Evolutionary conservation across 2,329 filamentous ascomycete species (phyloP).

Genomic region (Fusarium verrucosum): DNA sequence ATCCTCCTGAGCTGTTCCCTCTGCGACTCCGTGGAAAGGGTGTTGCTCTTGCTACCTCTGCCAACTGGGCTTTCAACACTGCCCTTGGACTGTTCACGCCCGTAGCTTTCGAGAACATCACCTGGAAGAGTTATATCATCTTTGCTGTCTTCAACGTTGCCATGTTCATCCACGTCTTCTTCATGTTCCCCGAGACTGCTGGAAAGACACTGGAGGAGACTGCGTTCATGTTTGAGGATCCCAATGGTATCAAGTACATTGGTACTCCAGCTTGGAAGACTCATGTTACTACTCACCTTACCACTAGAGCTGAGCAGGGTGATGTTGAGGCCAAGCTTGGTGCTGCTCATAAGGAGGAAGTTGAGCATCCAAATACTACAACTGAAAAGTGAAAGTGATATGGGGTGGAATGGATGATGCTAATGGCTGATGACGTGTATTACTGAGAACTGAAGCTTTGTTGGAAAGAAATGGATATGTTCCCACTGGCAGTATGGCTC

Average conservation of each 20-base stretch:
- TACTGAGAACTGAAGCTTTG: background rate
- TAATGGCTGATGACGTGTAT: background rate
- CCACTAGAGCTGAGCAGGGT: constrained; percentile 26
- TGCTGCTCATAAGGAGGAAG: constrained; percentile 4
- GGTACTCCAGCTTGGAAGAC: constrained; percentile 41
- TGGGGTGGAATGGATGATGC: background rate
- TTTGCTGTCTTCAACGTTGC: constrained; percentile 37
- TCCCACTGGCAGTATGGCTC: background rate
- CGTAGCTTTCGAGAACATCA: constrained; percentile 41
- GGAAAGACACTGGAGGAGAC: constrained; percentile 68
- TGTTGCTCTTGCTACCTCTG: constrained; percentile 60
- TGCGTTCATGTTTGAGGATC: constrained; percentile 54
- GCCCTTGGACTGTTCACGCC: constrained; percentile 50
- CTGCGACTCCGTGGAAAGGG: constrained; percentile 61
- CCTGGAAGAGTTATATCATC: constrained; percentile 35
- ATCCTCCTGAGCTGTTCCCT: constrained; percentile 66
- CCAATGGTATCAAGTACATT: constrained; percentile 29
- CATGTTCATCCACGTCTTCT: constrained; percentile 47
- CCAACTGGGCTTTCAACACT: constrained; percentile 55
- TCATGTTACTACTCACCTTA: constrained; percentile 5
- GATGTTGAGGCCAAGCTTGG: constrained; percentile 37
- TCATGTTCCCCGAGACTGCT: constrained; percentile 59
- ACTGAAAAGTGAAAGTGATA: constrained; percentile 1
- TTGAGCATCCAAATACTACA: background rate
- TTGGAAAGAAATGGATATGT: background rate